Conservation (phyloP, 2,329 filamentous ascomycete species). For the Dendryphion nanum region DNA sequence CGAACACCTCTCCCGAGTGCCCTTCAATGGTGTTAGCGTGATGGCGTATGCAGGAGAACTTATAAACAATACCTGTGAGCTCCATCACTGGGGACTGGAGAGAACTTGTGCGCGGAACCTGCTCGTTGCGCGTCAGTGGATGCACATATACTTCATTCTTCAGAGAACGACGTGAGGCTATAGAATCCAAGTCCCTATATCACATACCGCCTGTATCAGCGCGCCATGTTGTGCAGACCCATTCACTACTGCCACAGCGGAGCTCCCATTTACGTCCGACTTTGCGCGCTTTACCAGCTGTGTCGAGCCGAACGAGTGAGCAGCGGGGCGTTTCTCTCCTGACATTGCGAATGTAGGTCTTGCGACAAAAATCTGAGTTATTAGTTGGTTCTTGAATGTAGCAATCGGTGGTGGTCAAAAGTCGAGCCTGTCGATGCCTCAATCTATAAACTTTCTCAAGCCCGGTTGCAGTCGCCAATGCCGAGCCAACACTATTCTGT, state of each 20-base stretch:
- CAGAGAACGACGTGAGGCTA: too few species aligned
- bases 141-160: background rate
- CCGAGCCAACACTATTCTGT: background rate
- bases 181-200: background rate
- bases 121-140: too few species aligned
- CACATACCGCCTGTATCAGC: slow-evolving; percentile 64
- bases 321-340: slow-evolving; percentile 87
- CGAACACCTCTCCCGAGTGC: slow-evolving; percentile 80
- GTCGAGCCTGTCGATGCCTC: background rate
- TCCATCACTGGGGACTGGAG: slow-evolving; percentile 94
- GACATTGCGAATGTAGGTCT: slow-evolving; percentile 74
- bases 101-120: slow-evolving; percentile 77
- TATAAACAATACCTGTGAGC: slow-evolving; percentile 55
- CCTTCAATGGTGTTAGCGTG: slow-evolving; percentile 38
- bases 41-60: background rate
- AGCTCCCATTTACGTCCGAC: slow-evolving; percentile 57
- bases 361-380: too few species aligned
- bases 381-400: too few species aligned
- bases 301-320: slow-evolving; percentile 73
- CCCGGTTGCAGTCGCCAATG: background rate
- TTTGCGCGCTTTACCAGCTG: slow-evolving; percentile 92
- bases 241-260: slow-evolving; percentile 58
- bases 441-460: background rate
- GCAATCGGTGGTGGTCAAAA: too few species aligned
- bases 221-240: slow-evolving; percentile 59